phyloP scores from a whole-genome alignment of 1,139 yeast genomes.

The Yamadazyma oceani region DNA sequence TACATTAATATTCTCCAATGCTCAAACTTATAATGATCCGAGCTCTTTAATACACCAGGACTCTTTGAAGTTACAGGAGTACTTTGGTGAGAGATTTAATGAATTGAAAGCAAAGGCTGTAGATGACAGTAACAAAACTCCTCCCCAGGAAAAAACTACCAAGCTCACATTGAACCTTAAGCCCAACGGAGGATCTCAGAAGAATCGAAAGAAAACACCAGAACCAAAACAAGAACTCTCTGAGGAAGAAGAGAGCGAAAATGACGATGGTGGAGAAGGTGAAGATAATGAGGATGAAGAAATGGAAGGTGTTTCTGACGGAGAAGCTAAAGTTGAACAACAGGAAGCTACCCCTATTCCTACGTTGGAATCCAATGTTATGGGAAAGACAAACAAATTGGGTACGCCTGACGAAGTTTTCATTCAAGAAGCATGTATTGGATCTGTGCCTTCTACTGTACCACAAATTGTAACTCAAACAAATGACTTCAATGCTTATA shows the following conservation, averaged over 20 bases:
- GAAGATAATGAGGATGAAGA: slow-evolving; percentile 17
- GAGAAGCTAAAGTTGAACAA: slow-evolving; percentile 14
- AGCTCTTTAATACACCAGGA: slow-evolving; percentile 57
- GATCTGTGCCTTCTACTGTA: slow-evolving; percentile 35
- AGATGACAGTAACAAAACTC: too few relatives aligned
- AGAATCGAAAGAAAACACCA: slow-evolving; percentile 18
- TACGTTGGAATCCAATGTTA: slow-evolving; percentile 18
- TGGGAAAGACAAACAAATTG: slow-evolving; percentile 33
- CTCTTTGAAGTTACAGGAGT: slow-evolving; percentile 43
- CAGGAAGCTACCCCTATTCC: slow-evolving; percentile 17
- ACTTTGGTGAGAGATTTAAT: slow-evolving; percentile 32
- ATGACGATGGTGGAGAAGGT: slow-evolving; percentile 16
- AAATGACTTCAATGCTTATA: slow-evolving; percentile 22
- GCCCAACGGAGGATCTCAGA: slow-evolving; percentile 13
- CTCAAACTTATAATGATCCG: slow-evolving; percentile 57
- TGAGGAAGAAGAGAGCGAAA: slow-evolving; percentile 13
- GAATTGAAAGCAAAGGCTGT: slow-evolving; percentile 23
- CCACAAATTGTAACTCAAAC: slow-evolving; percentile 26
- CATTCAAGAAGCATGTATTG: slow-evolving; percentile 37
- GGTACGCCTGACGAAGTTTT: slow-evolving; percentile 29
- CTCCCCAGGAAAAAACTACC: slow-evolving; percentile 12
- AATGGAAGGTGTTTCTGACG: slow-evolving; percentile 14
- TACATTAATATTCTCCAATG: slow-evolving; percentile 53
- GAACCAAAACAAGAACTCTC: slow-evolving; percentile 18
- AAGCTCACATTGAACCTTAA: slow-evolving; percentile 28